Percentiles rank a stretch among this genome's conserved stretches.
Conservation (phyloP, 208 protist species). For the Acanthamoeba castellanii region DNA sequence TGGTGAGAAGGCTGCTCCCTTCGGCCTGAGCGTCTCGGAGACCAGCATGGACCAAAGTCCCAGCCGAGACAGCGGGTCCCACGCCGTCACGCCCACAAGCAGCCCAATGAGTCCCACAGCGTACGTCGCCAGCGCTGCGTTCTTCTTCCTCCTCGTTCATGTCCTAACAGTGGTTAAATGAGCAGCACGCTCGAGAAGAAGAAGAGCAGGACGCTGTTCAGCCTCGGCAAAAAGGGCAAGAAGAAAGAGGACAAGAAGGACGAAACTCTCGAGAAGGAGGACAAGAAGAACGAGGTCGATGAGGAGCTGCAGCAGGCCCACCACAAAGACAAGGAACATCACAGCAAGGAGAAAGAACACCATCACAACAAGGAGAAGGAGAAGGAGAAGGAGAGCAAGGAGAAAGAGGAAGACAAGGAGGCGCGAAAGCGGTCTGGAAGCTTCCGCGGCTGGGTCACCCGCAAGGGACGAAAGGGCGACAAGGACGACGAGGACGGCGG, state of each 20-base stretch:
- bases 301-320: not conserved
- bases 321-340: not conserved
- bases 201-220: conserved; percentile 1
- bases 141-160: not conserved
- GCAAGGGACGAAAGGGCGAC: conserved; percentile 35
- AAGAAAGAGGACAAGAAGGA: conserved; percentile 5
- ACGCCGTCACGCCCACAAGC: not conserved
- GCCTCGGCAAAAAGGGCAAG: not conserved
- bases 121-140: not conserved
- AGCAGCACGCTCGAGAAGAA: conserved; percentile 12
- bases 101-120: not conserved
- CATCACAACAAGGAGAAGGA: not conserved
- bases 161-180: not conserved
- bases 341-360: not conserved
- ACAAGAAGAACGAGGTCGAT: not conserved
- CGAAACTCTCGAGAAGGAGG: not conserved
- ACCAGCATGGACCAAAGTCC: not conserved
- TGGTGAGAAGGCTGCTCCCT: not conserved
- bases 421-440: not conserved
- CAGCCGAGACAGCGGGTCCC: not conserved
- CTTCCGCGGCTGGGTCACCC: conserved; percentile 35
- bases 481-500: not conserved
- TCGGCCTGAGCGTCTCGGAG: not conserved
- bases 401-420: not conserved
- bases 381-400: not conserved